Evolutionary conservation across 2,329 filamentous ascomycete genomes (phyloP), one percentile per base, ranked within the genome.

Genomic region (Colletotrichum incanum): DNA sequence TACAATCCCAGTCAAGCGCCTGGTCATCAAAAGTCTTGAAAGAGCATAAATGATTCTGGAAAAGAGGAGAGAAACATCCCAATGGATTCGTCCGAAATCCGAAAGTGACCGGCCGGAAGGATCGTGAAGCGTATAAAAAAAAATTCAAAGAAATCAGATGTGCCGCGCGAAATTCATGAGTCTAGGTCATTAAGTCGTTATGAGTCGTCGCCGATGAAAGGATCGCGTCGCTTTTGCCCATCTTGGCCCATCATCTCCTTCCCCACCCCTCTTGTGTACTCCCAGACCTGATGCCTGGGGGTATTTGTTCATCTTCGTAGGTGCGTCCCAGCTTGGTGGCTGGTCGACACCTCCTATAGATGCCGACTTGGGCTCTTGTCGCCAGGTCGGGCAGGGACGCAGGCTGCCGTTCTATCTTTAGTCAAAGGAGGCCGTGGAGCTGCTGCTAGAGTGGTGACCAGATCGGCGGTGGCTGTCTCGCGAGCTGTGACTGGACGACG

Each of bases 401-500:
- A 26, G 61, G 64, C 49, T 61, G 31, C 49, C 47, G 61, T 16
- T 34, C 37, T 41, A 74, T 49, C 47, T 56, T 49, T 63, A 90
- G 73, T 91, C 88, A 76, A 89, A 86, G 28, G 89, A 91, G 49
- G 87, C 85, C 68, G 88, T 90, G 60, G 89, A 91, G 80, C 88
- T 90, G 84, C 88, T 90, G 84, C 88, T 90, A 67, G 89, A 91
- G 80, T 91, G 88, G 74, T 87, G 85, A 31, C 88, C 88, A 28
- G 87, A 89, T 74, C 87, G 84, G 73, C 86, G 84, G 79, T 69
- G 65, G 74, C 84, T 83, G 77, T 86, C 85, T 70, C 84, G 80
- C 72, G 83, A 81, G 75, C 77, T 79, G 56, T 73, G 71, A 71
- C 71, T 73, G 73, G 83, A 84, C 8, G 86, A 85, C n/a, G 84